Conservation (phyloP, 805 yeast genomes). For the Pichia occidentalis region DNA sequence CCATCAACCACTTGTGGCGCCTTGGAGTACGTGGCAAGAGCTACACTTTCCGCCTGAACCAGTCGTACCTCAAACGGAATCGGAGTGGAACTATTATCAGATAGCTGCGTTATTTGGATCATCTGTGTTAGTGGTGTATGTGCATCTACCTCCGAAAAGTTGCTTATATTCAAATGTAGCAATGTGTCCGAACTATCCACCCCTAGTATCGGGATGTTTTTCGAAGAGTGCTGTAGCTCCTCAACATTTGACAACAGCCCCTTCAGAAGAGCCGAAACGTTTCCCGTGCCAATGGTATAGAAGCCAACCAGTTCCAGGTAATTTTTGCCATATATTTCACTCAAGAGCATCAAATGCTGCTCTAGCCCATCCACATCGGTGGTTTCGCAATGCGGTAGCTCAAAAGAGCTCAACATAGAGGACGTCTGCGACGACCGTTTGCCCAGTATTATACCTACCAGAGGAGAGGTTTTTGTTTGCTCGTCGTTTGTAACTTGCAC, state of each 20-base stretch:
- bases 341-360: conserved; percentile 14
- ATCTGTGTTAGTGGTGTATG: too few species aligned
- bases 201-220: too few species aligned
- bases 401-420: conserved; percentile 12
- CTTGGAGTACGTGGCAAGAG: conserved; percentile 1
- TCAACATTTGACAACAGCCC: neutral
- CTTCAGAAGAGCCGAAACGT: neutral
- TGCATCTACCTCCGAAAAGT: too few species aligned
- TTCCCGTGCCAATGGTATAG: conserved; percentile 11
- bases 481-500: neutral
- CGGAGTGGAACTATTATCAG: neutral
- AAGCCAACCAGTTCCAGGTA: conserved; percentile 23
- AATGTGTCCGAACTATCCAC: too few species aligned
- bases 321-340: conserved; percentile 19
- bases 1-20: conserved; percentile 3
- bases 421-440: neutral
- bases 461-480: too few species aligned
- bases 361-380: neutral
- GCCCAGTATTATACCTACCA: conserved; percentile 14
- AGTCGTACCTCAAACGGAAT: conserved; percentile 1
- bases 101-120: neutral
- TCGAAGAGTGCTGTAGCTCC: too few species aligned
- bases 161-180: too few species aligned
- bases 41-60: conserved; percentile 1
- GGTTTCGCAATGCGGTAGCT: conserved; percentile 6